These are phyloP conservation scores for Pyrenula aspistea DNA, from an alignment of 495 filamentous ascomycete species.

Conservation along the genomic window DNA sequence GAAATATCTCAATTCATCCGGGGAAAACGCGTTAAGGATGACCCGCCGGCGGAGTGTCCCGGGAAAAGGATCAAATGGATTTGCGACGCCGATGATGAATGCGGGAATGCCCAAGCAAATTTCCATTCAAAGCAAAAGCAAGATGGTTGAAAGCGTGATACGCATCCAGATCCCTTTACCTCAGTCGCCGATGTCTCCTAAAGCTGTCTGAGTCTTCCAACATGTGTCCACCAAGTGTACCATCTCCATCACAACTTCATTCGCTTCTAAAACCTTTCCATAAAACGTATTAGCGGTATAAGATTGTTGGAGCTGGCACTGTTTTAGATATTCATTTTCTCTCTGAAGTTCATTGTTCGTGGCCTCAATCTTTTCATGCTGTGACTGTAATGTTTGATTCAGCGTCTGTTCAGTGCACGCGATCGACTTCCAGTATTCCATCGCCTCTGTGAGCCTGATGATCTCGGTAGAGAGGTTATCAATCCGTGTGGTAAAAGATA, in stretches of 20 bases:
- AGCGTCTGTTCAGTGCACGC: not conserved
- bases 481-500: not conserved
- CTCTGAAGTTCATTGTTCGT: not conserved
- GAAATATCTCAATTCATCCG: not conserved
- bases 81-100: not conserved
- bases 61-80: not conserved
- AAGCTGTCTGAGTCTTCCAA: not conserved
- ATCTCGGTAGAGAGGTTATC: not conserved
- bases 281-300: not conserved
- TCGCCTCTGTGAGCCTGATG: not conserved
- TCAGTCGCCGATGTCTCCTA: not conserved
- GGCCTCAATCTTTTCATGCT: not conserved
- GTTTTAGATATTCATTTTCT: not conserved
- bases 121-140: not conserved
- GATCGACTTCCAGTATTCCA: not conserved
- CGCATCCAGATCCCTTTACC: too few relatives aligned
- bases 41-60: too few relatives aligned
- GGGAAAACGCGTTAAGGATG: not conserved
- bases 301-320: not conserved
- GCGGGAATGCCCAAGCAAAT: not conserved
- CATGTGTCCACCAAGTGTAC: not conserved
- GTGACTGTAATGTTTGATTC: not conserved
- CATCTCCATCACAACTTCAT: not conserved
- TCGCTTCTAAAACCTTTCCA: not conserved
- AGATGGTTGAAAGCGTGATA: too few relatives aligned